Evolutionary conservation across 2,329 filamentous ascomycete species (phyloP).

Genomic region (Penicillium sclerotigenum): DNA sequence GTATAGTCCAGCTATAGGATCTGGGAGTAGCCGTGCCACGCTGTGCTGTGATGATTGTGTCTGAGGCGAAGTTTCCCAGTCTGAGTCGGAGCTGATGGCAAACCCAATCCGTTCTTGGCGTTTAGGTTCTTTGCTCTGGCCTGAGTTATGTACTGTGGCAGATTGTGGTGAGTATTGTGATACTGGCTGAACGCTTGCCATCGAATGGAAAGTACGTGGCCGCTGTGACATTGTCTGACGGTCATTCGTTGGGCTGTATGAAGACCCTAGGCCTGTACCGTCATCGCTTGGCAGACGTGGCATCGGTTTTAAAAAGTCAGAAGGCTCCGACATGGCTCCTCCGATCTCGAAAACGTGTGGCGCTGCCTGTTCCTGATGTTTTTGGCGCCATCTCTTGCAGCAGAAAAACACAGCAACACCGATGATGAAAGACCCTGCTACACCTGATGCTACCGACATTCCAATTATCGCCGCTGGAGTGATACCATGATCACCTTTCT

Average conservation of each 20-base stretch:
- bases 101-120: conserved; percentile 17
- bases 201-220: conserved; percentile 5
- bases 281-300: conserved; percentile 23
- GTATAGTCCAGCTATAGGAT: conserved; percentile 34
- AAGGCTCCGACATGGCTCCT: conserved; percentile 38
- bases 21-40: conserved; percentile 38
- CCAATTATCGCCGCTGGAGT: conserved; percentile 36
- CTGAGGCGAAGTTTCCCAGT: conserved; percentile 29
- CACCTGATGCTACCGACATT: conserved; percentile 36
- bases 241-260: conserved; percentile 5
- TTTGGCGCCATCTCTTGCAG: conserved; percentile 29
- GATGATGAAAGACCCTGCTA: conserved; percentile 36
- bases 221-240: conserved; percentile 20
- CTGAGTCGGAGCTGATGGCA: conserved; percentile 22
- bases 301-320: conserved; percentile 28
- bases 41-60: conserved; percentile 38
- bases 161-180: conserved; percentile 21
- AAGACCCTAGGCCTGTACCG: conserved; percentile 13
- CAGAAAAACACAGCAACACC: conserved; percentile 34
- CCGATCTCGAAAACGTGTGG: conserved; percentile 39
- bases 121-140: not conserved
- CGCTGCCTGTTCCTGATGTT: conserved; percentile 20
- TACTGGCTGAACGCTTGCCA: conserved; percentile 16
- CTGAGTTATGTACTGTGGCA: conserved; percentile 10
- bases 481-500: conserved; percentile 12